These are phyloP conservation scores for Fallopia convolvulus DNA, from an alignment of 148 eudicot species.

Conservation along the genomic window DNA sequence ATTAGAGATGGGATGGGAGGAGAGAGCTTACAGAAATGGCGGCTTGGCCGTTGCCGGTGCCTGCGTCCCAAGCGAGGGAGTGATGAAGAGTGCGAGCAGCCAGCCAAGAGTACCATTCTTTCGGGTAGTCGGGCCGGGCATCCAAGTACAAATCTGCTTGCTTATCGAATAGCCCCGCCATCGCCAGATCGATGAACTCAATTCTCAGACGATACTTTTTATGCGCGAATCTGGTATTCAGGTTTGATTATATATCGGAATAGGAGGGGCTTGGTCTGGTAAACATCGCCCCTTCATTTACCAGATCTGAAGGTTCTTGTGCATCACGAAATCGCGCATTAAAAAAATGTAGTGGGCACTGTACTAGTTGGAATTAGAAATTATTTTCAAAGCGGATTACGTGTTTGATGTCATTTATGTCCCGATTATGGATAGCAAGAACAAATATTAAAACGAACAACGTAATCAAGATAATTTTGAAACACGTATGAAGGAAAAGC, in stretches of 20 bases:
- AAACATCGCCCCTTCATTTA: too few species aligned
- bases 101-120: conserved; percentile 26
- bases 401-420: too few species aligned
- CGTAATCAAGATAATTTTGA: too few species aligned
- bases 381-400: too few species aligned
- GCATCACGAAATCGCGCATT: too few species aligned
- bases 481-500: too few species aligned
- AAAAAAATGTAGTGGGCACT: too few species aligned
- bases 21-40: conserved; percentile 25
- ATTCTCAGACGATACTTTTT: not conserved
- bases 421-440: too few species aligned
- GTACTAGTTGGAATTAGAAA: too few species aligned
- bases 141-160: conserved; percentile 20
- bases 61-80: conserved; percentile 48
- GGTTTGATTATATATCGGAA: too few species aligned
- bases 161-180: conserved; percentile 30
- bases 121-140: conserved; percentile 23
- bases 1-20: not conserved
- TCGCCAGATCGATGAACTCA: not conserved
- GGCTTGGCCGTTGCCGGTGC: conserved; percentile 52
- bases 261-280: not conserved
- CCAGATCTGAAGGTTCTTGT: too few species aligned
- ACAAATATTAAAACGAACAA: too few species aligned
- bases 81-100: conserved; percentile 27
- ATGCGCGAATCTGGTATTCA: not conserved